Evolutionary conservation across 176 grass and related monocot genomes (phyloP), one percentile per base, ranked within the genome.

Genomic region (Avena atlantica): DNA sequence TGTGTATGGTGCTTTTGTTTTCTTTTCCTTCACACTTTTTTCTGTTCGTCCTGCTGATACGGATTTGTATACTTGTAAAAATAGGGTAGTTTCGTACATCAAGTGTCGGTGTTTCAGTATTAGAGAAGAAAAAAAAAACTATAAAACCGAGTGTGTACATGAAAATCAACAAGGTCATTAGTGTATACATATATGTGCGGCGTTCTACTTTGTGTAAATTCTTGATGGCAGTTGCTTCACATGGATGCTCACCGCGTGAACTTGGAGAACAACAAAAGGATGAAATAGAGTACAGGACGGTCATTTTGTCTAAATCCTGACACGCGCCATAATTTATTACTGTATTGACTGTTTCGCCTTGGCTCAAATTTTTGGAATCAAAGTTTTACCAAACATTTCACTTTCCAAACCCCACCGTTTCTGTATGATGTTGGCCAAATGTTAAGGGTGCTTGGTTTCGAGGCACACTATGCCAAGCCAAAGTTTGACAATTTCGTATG

Each of bases 1-100:
- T 76, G 73, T 19, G 73, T 76, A 53, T 11, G 71, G 48, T 52
- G 47, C n/a, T 74, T 23, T 75, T 51, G 0, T 75, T 51, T 74
- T 6, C 9, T 75, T 17, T 50, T 23, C 6, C 1, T 72, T 12
- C 0, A 47, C 72, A 1, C 3, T 17, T 53, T 53, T 31, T 76
- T 0, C 6, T 31, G 0, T 19, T 76, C 24, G 23, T 10, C 8
- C 1, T 31, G 48, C 25, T 53, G 73, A 76, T 76, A 76, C 48
- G 48, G 53, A 76, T 49, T n/a, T 73, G 12, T 52, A 75, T 50
- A 76, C 72, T 27, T 76, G 73, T 76, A 76, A 76, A 76, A 53
- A 76, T 76, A 53, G 47, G 47, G 29, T 74, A 19, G 73, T 0
- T 50, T 1, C 40, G 23, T 15, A 76, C 50, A 76, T 11, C 14